Percentiles rank a stretch among this genome's conserved stretches.
Evolutionary conservation across 2,329 filamentous ascomycete genomes (phyloP).

Genomic region (Fusarium duplospermum): DNA sequence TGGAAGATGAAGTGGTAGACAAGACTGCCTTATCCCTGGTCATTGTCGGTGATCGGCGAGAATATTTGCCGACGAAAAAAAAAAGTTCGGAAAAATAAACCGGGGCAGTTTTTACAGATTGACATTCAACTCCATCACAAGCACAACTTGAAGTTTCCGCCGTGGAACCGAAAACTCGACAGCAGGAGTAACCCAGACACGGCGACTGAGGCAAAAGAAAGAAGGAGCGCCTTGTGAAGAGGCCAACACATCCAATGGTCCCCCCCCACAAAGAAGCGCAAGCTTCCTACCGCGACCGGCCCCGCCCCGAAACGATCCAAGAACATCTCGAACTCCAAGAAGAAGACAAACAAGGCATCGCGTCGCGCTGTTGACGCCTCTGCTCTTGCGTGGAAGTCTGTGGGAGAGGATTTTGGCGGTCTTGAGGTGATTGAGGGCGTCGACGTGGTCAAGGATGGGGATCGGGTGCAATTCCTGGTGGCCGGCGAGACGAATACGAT

Average conservation of each 20-base stretch:
- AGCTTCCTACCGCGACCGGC: conserved; percentile 49
- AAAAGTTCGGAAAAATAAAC: conserved; percentile 36
- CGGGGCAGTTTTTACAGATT: conserved; percentile 24
- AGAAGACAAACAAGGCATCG: conserved; percentile 39
- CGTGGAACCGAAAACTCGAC: conserved; percentile 1
- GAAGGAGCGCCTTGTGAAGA: conserved; percentile 7
- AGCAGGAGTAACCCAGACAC: not conserved
- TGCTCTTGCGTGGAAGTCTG: conserved; percentile 72
- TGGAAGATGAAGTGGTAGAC: not conserved
- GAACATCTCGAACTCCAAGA: conserved; percentile 40
- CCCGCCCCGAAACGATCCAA: conserved; percentile 53
- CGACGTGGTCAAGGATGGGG: conserved; percentile 78
- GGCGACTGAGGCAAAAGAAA: not conserved
- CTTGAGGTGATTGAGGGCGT: conserved; percentile 94
- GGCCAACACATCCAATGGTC: conserved; percentile 44
- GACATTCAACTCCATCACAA: conserved; percentile 18
- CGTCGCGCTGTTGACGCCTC: conserved; percentile 56
- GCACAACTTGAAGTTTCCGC: not conserved
- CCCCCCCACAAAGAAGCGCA: conserved; percentile 52
- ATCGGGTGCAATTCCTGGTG: conserved; percentile 67
- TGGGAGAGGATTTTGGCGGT: conserved; percentile 93
- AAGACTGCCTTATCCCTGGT: not conserved
- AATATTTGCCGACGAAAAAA: conserved; percentile 37
- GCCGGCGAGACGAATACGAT: conserved; percentile 55
- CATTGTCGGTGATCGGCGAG: conserved; percentile 35